Percentiles rank a stretch among this genome's conserved stretches.
phyloP scores from a whole-genome alignment of 176 grass and related monocot species.

The Zoysia pacifica region DNA sequence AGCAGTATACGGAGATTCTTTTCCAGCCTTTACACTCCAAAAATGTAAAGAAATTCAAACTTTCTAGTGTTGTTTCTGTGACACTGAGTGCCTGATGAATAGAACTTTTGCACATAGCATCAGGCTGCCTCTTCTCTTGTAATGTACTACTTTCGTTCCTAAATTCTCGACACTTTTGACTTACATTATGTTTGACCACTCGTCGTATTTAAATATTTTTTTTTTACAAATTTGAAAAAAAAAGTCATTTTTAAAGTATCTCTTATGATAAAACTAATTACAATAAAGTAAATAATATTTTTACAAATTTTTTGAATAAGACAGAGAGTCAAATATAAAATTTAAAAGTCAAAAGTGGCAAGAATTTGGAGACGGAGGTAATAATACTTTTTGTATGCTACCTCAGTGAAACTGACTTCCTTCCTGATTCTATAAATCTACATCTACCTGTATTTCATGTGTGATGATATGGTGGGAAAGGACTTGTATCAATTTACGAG shows the following conservation, averaged over 20 bases:
- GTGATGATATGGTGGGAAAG: not conserved
- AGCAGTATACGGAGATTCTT: slow-evolving; percentile 65
- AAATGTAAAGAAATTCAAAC: slow-evolving; percentile 65
- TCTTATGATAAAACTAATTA: too few relatives aligned
- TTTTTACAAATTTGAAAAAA: too few relatives aligned
- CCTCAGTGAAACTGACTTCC: not conserved
- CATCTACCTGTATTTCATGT: slow-evolving; percentile 18
- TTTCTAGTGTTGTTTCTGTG: slow-evolving; percentile 57
- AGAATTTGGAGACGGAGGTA: too few relatives aligned
- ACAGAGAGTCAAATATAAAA: too few relatives aligned
- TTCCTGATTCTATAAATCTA: slow-evolving; percentile 23
- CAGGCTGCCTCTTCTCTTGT: not conserved
- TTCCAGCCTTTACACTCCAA: slow-evolving; percentile 76
- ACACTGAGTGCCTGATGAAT: slow-evolving; percentile 58
- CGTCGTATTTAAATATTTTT: too few relatives aligned
- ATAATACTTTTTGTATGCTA: not conserved
- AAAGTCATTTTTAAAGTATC: too few relatives aligned
- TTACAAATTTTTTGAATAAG: too few relatives aligned
- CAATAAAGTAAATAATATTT: too few relatives aligned
- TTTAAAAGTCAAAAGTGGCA: too few relatives aligned
- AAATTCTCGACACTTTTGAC: too few relatives aligned
- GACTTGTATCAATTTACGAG: slow-evolving; percentile 10
- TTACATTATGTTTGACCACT: too few relatives aligned
- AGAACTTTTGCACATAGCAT: not conserved
- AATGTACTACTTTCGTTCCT: not conserved